phyloP scores from a whole-genome alignment of 2,329 filamentous ascomycete genomes.

The Arthrinium phaeospermum region DNA sequence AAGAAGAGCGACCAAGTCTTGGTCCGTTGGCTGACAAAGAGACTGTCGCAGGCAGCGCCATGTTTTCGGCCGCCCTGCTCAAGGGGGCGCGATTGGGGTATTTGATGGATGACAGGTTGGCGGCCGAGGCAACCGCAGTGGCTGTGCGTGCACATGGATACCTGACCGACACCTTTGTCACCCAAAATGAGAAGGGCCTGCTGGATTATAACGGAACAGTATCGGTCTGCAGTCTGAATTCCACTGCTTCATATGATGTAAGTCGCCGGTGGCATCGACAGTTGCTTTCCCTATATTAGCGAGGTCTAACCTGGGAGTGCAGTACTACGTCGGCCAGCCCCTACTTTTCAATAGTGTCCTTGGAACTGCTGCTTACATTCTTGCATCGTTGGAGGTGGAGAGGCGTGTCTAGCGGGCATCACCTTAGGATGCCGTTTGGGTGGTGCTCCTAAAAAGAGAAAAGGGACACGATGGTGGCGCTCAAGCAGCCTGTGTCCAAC shows the following conservation, averaged over 20 bases:
- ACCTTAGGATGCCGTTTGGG: neutral
- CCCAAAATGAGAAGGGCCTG: conserved; percentile 33
- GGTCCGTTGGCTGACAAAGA: neutral
- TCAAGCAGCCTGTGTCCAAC: neutral
- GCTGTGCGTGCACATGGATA: conserved; percentile 31
- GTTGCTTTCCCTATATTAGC: neutral
- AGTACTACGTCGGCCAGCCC: conserved; percentile 46
- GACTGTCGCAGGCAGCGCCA: conserved; percentile 27
- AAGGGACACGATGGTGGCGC: neutral
- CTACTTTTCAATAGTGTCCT: conserved; percentile 44
- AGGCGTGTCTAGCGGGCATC: conserved; percentile 20
- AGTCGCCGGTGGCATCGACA: conserved; percentile 23
- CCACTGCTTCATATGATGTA: conserved; percentile 44
- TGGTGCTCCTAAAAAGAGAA: neutral
- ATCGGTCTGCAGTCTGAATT: conserved; percentile 48
- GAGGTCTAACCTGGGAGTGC: neutral
- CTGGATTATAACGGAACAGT: conserved; percentile 45
- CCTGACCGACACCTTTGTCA: conserved; percentile 35
- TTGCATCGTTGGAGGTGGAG: conserved; percentile 46
- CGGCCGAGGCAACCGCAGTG: conserved; percentile 21
- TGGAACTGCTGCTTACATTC: conserved; percentile 43
- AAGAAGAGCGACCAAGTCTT: neutral
- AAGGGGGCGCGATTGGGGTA: conserved; percentile 44
- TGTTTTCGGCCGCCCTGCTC: conserved; percentile 43
- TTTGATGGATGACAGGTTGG: conserved; percentile 26